phyloP scores from a whole-genome alignment of 305 asterid genomes.

The Ajuga reptans region DNA sequence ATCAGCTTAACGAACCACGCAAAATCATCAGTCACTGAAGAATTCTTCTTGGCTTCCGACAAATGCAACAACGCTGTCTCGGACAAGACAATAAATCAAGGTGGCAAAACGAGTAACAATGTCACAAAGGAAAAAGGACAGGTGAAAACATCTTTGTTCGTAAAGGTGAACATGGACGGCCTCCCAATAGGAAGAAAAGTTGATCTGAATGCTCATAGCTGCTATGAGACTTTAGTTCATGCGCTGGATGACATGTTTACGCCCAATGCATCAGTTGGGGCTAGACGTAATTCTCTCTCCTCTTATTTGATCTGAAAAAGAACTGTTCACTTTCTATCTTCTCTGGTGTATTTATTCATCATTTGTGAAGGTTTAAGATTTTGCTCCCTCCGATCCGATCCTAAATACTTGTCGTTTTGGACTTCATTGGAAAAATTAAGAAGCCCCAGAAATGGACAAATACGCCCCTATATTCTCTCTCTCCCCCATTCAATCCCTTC shows the following conservation, averaged over 20 bases:
- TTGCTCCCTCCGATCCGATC: neutral
- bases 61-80: conserved; percentile 26
- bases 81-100: conserved; percentile 26
- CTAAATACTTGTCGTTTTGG: too few relatives aligned
- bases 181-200: conserved; percentile 70
- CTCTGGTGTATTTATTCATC: too few relatives aligned
- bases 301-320: neutral
- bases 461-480: too few relatives aligned
- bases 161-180: conserved; percentile 90
- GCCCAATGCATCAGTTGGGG: conserved; percentile 26
- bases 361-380: too few relatives aligned
- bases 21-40: conserved; percentile 50
- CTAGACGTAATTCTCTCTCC: conserved; percentile 43
- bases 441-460: too few relatives aligned
- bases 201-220: conserved; percentile 63
- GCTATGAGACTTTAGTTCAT: conserved; percentile 54
- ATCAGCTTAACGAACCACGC: conserved; percentile 57
- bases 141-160: conserved; percentile 44
- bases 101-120: conserved; percentile 19
- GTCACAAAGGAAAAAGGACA: conserved; percentile 30
- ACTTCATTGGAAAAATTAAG: too few relatives aligned
- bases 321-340: neutral
- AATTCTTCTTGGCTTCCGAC: conserved; percentile 30
- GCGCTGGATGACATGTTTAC: conserved; percentile 65
- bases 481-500: too few relatives aligned